Conservation (phyloP, 192 early-diverging fungal species). For the Entomortierella beljakovae region DNA sequence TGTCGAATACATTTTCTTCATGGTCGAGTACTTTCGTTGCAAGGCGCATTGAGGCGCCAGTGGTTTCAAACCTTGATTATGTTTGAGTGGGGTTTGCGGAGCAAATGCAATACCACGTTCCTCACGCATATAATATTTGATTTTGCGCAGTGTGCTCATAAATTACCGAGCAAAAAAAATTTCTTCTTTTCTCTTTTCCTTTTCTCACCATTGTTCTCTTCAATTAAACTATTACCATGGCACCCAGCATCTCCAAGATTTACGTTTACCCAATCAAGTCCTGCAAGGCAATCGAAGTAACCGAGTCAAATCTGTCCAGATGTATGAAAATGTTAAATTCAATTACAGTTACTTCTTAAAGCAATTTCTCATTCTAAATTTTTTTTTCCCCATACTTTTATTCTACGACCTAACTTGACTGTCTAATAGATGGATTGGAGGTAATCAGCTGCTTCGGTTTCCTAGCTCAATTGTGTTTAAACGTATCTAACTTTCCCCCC, state of each 20-base stretch:
- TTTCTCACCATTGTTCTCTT: neutral
- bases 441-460: neutral
- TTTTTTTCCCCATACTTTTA: neutral
- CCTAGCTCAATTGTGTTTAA: too few species aligned
- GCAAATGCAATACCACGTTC: too few species aligned
- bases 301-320: conserved; percentile 39
- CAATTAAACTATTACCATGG: conserved; percentile 16
- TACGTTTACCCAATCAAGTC: conserved; percentile 70
- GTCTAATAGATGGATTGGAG: conserved; percentile 7
- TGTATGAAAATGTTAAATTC: conserved; percentile 24
- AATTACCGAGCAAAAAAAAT: too few species aligned
- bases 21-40: too few species aligned
- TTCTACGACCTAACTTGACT: too few species aligned
- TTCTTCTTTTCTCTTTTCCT: conserved; percentile 7
- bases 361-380: neutral
- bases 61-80: neutral
- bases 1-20: too few species aligned
- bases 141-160: neutral
- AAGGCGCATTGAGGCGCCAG: neutral
- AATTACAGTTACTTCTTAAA: neutral
- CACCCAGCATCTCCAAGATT: conserved; percentile 48
- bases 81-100: too few species aligned
- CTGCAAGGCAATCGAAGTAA: conserved; percentile 59
- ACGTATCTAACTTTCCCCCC: too few species aligned
- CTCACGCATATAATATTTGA: too few species aligned